A percentile compares a stretch with the other conserved stretches of the same genome.
Evolutionary conservation across 2,329 filamentous ascomycete genomes (phyloP).

Genomic region (Aureobasidium zeae): DNA sequence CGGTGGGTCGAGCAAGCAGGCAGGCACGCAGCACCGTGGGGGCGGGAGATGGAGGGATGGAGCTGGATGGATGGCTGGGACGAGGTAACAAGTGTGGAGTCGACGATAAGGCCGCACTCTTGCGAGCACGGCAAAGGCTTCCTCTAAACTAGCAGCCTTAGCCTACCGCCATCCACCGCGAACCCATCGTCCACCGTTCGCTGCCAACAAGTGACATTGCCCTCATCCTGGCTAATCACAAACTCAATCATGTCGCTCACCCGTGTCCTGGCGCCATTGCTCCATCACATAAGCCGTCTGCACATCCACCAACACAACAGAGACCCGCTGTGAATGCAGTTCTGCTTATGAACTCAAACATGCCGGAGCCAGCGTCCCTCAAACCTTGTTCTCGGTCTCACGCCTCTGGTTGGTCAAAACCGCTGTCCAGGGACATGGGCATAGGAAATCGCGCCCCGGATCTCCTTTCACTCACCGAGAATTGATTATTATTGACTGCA

Average conservation of each 20-base stretch:
- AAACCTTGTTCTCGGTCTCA: conserved; percentile 7
- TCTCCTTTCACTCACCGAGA: conserved; percentile 5
- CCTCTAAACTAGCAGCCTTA: conserved; percentile 11
- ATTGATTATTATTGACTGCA: neutral
- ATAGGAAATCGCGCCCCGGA: conserved; percentile 6
- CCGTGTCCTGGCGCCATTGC: too few species aligned
- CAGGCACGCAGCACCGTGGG: conserved; percentile 7
- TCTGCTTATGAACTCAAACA: conserved; percentile 11
- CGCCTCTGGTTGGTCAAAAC: conserved; percentile 8
- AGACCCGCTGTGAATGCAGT: too few species aligned
- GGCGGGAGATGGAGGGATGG: neutral
- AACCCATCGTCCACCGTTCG: neutral
- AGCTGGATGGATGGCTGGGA: conserved; percentile 13
- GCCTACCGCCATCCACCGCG: conserved; percentile 1
- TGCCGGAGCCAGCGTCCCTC: conserved; percentile 9
- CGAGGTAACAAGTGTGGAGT: conserved; percentile 4
- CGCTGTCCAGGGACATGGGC: conserved; percentile 9
- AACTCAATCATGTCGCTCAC: too few species aligned
- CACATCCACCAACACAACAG: neutral
- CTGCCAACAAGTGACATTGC: too few species aligned
- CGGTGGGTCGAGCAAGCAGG: neutral
- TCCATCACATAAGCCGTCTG: too few species aligned
- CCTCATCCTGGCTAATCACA: too few species aligned
- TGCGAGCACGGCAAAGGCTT: conserved; percentile 13
- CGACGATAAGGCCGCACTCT: conserved; percentile 11